A percentile compares a stretch with the other conserved stretches of the same genome.
These are phyloP conservation scores for Diaporthe citri DNA, from an alignment of 2,329 filamentous ascomycete genomes.

Conservation along the genomic window DNA sequence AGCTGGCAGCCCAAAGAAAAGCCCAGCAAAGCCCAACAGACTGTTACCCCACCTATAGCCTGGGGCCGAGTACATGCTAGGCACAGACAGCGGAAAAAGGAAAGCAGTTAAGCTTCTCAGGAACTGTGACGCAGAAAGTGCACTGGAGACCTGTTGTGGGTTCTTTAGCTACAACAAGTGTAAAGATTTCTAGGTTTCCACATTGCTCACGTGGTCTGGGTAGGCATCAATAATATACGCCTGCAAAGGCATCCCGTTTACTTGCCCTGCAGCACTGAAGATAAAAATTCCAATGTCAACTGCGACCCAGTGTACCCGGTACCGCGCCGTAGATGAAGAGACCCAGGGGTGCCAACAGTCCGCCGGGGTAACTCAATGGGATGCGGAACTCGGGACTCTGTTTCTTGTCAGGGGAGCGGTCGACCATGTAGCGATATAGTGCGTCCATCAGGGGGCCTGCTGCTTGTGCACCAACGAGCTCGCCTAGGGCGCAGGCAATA, in stretches of 20 bases:
- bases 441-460: conserved; percentile 58
- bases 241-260: conserved; percentile 47
- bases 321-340: conserved; percentile 56
- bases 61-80: conserved; percentile 52
- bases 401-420: conserved; percentile 29
- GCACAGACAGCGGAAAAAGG: conserved; percentile 63
- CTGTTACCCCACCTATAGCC: conserved; percentile 57
- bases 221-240: conserved; percentile 61
- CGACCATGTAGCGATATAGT: conserved; percentile 51
- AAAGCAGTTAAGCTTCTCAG: conserved; percentile 60
- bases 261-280: background rate
- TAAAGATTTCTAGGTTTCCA: too few relatives aligned
- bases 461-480: conserved; percentile 67
- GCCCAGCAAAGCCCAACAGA: conserved; percentile 51
- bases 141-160: conserved; percentile 40
- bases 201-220: conserved; percentile 58
- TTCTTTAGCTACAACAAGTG: too few relatives aligned
- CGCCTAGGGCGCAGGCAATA: conserved; percentile 72
- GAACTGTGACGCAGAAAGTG: conserved; percentile 61
- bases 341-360: conserved; percentile 55
- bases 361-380: conserved; percentile 54
- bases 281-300: conserved; percentile 53
- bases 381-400: conserved; percentile 65
- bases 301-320: conserved; percentile 52
- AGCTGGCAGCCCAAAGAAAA: conserved; percentile 53